Percentiles rank a stretch among this genome's conserved stretches.
phyloP scores from a whole-genome alignment of 1,284 basidiomycete species.

The Boletellus sp. region DNA sequence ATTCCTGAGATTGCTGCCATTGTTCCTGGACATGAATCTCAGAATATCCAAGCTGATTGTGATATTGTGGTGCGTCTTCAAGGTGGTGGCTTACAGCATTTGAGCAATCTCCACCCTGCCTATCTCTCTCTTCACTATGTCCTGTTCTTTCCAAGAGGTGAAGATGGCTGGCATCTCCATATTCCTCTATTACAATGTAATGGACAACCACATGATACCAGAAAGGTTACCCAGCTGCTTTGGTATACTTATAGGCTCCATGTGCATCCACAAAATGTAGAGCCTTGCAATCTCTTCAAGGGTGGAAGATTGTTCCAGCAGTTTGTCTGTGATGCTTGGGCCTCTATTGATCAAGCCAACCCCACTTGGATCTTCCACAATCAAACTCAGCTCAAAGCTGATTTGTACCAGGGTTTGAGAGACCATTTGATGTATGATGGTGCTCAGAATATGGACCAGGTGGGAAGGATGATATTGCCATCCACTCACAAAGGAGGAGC shows the following conservation, averaged over 20 bases:
- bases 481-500: conserved; percentile 13
- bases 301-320: too few species aligned
- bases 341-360: too few species aligned
- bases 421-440: conserved; percentile 3
- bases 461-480: conserved; percentile 5
- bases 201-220: background rate
- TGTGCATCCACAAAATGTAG: too few species aligned
- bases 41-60: background rate
- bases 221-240: conserved; percentile 23
- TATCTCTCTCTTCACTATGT: conserved; percentile 41
- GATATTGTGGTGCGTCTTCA: background rate
- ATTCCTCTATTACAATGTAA: conserved; percentile 14
- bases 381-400: conserved; percentile 37
- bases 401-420: conserved; percentile 16
- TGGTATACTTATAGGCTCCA: too few species aligned
- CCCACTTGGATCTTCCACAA: conserved; percentile 30
- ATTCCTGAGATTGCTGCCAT: background rate
- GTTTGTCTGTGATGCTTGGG: too few species aligned
- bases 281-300: too few species aligned
- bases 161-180: conserved; percentile 38
- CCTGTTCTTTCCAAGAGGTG: conserved; percentile 38
- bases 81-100: conserved; percentile 6
- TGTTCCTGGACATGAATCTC: background rate
- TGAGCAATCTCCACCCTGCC: conserved; percentile 35
- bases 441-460: conserved; percentile 1